Base-by-base conservation (phyloP, 2,329 filamentous ascomycete species). In the Leptoxyphium fumago region DNA sequence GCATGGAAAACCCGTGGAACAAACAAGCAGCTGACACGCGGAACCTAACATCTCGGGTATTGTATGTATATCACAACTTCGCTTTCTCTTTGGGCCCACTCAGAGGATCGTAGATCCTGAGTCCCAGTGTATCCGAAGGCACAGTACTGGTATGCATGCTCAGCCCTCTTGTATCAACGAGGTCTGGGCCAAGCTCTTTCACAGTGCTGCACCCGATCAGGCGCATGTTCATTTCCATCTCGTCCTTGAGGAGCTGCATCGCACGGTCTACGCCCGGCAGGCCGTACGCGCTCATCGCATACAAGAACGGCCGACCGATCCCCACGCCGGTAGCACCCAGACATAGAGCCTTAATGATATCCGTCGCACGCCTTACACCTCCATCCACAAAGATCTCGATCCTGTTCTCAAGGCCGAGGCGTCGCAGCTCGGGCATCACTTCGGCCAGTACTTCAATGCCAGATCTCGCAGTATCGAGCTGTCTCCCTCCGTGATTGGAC, bases 151-250 rank as follows among this genome's bases (percentile, higher is more conserved):
- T 68, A 55, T 83, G 80, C 50, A 71, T 68, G 50, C 66, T 71
- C 52, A 95, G 60, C 2, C 81, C 84, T 48, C 82, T 70, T 0
- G 77, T 75, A 60, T 98, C 91, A 15, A 98, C 63, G 62, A 98
- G 67, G 21, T 78, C 79, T 0, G 88, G 82, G 49, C 83, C 84
- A 49, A 98, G 67, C 53, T 98, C 79, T 30, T 78, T 77, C 29
- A 98, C 64, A 47, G 66, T 79, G 15, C 73, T 75, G 46, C 79
- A 84, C 9, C 91, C 91, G 53, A 98, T 86, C 50, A 98, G 69
- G 6, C 91, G 78, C 91, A 98, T 96, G 59, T 89, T 91, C 89
- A 96, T 96, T 69, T 93, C 87, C 77, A 98, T 84, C 73, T 98
- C 91, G 58, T 96, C 91, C 68, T 59, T 61, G 42, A 62, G 46